Percentiles rank a stretch among this genome's conserved stretches.
phyloP scores from a whole-genome alignment of 352 stramenopile genomes.

The Peronospora tabacina region DNA sequence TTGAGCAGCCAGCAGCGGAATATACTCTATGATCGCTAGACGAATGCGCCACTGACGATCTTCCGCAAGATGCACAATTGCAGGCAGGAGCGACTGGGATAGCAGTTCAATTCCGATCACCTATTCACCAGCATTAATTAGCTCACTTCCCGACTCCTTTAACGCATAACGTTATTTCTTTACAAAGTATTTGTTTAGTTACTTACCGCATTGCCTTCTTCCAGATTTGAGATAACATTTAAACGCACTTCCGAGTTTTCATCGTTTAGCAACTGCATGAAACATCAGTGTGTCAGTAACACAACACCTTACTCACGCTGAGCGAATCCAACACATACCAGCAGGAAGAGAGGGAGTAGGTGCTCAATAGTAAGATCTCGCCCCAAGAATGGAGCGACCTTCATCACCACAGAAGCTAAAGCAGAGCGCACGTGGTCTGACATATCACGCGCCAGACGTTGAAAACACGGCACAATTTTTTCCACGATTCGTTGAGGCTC shows the following conservation, averaged over 20 bases:
- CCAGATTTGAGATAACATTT: conserved; percentile 98
- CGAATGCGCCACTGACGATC: conserved; percentile 98
- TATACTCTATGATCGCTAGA: conserved; percentile 97
- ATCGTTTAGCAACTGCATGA: conserved; percentile 88
- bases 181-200: neutral
- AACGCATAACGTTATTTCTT: neutral
- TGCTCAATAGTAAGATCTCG: conserved; percentile 90
- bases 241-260: conserved; percentile 95
- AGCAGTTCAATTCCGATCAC: conserved; percentile 97
- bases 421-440: conserved; percentile 95
- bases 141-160: neutral
- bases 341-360: conserved; percentile 92
- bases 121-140: conserved; percentile 22
- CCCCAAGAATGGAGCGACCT: conserved; percentile 90
- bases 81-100: conserved; percentile 93
- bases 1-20: conserved; percentile 93
- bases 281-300: conserved; percentile 7
- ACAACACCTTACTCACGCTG: neutral
- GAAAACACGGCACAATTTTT: conserved; percentile 77
- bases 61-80: conserved; percentile 96
- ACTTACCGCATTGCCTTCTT: conserved; percentile 90
- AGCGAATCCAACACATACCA: conserved; percentile 37
- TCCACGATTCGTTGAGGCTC: conserved; percentile 62
- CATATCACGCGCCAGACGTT: conserved; percentile 93
- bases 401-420: conserved; percentile 92